Percentiles rank a stretch among this genome's conserved stretches.
These are phyloP conservation scores for Ceratobasidium theobromae DNA, from an alignment of 1,284 basidiomycete genomes.

Conservation along the genomic window DNA sequence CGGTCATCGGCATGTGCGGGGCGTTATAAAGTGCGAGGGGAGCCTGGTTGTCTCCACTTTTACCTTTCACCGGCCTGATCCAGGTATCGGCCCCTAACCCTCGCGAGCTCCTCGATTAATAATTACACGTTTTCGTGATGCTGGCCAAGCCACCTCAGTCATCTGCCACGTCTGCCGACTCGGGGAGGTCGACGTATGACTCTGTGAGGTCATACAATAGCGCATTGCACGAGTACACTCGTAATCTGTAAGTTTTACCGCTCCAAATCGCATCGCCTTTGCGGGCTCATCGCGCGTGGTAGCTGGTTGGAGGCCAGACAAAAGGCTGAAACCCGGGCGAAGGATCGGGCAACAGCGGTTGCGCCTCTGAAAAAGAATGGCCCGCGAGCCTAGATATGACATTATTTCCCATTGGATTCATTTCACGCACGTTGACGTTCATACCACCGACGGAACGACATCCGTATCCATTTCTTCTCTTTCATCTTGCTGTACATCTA, in stretches of 20 bases:
- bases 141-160: constrained; percentile 12
- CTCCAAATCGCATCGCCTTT: not conserved
- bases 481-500: constrained; percentile 24
- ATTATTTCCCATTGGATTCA: not conserved
- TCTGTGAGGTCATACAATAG: constrained; percentile 23
- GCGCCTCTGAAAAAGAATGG: constrained; percentile 5
- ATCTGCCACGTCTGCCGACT: not conserved
- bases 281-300: not conserved
- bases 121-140: not conserved
- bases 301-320: constrained; percentile 25
- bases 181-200: constrained; percentile 9
- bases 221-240: constrained; percentile 23
- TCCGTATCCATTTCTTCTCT: not conserved
- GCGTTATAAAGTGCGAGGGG: not conserved
- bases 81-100: not conserved
- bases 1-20: not conserved
- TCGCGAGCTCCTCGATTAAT: not conserved
- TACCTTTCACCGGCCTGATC: not conserved
- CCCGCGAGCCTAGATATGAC: not conserved
- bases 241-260: constrained; percentile 7
- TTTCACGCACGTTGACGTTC: no score
- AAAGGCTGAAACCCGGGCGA: constrained; percentile 18
- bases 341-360: constrained; percentile 8
- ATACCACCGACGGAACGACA: constrained; percentile 1
- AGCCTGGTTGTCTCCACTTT: not conserved